Evolutionary conservation across 768 basidiomycete species (phyloP).

Genomic region (Russula ochroleuca): DNA sequence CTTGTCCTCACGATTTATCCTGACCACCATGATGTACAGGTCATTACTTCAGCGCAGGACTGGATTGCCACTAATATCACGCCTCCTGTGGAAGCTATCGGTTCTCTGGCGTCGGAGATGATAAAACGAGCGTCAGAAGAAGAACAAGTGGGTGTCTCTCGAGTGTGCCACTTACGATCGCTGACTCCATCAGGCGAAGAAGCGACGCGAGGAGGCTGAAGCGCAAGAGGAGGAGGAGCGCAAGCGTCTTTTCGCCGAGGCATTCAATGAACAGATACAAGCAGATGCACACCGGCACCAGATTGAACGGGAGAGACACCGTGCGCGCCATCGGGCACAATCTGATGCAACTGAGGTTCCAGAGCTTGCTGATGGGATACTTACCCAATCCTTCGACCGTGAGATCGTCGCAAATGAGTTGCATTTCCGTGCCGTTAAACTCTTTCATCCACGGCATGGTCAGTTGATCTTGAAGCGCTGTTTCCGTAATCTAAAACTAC

Average conservation of each 20-base stretch:
- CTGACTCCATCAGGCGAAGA: slow-evolving; percentile 29
- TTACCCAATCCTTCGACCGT: slow-evolving; percentile 56
- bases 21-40: slow-evolving; percentile 39
- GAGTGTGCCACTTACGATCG: slow-evolving; percentile 1
- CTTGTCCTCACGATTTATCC: background rate
- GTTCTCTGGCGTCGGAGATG: slow-evolving; percentile 79
- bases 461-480: background rate
- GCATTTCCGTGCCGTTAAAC: slow-evolving; percentile 58
- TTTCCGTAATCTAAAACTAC: slow-evolving; percentile 1
- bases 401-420: slow-evolving; percentile 58
- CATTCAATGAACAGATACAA: slow-evolving; percentile 61
- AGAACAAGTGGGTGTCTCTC: slow-evolving; percentile 47
- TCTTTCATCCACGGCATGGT: slow-evolving; percentile 73
- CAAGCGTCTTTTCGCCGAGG: slow-evolving; percentile 44
- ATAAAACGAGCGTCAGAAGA: slow-evolving; percentile 65
- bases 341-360: slow-evolving; percentile 70
- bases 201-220: slow-evolving; percentile 54
- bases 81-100: slow-evolving; percentile 54
- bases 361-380: slow-evolving; percentile 33
- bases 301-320: slow-evolving; percentile 49
- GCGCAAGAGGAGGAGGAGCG: slow-evolving; percentile 48
- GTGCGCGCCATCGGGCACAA: slow-evolving; percentile 57
- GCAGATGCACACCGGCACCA: slow-evolving; percentile 60
- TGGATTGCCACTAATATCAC: slow-evolving; percentile 59
- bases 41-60: slow-evolving; percentile 63